Conservation (phyloP, 768 basidiomycete species). For the Cystofilobasidium bisporidii region DNA sequence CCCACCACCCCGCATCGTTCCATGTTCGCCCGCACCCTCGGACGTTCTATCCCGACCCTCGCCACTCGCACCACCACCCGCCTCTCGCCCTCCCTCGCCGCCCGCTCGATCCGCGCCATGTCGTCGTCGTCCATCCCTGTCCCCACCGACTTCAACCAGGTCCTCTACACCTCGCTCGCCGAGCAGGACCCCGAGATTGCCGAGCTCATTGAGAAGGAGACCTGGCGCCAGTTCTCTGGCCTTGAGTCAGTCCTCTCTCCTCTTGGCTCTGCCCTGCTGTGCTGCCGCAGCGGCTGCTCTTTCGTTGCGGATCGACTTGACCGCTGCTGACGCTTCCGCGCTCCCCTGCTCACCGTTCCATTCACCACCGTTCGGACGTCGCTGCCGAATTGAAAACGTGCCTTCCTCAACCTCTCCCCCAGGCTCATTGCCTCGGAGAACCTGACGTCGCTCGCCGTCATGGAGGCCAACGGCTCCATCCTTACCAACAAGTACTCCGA, state of each 20-base stretch:
- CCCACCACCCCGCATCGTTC: not conserved
- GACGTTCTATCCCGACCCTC: constrained; percentile 28
- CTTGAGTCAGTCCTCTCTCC: constrained; percentile 59
- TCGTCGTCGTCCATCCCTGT: constrained; percentile 39
- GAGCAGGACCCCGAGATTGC: constrained; percentile 90
- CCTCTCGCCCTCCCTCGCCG: constrained; percentile 4
- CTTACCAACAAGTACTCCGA: constrained; percentile 97
- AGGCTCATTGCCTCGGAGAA: constrained; percentile 50
- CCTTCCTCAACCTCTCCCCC: no score
- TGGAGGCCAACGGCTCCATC: constrained; percentile 98
- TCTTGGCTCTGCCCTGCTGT: not conserved
- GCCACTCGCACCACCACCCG: constrained; percentile 17
- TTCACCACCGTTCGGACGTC: no score
- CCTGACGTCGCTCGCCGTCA: constrained; percentile 85
- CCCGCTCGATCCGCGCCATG: constrained; percentile 35
- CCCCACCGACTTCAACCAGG: constrained; percentile 58
- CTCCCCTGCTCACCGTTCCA: no score
- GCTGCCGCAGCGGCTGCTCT: no score
- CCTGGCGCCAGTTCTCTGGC: constrained; percentile 94
- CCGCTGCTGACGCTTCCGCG: not conserved
- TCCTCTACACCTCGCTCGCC: constrained; percentile 74
- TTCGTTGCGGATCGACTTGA: no score
- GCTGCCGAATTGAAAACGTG: no score
- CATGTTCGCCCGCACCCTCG: constrained; percentile 25
- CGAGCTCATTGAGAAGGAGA: constrained; percentile 92